A percentile compares a stretch with the other conserved stretches of the same genome.
Conservation (phyloP, 352 stramenopile genomes). For the Pythium utonaiense region DNA sequence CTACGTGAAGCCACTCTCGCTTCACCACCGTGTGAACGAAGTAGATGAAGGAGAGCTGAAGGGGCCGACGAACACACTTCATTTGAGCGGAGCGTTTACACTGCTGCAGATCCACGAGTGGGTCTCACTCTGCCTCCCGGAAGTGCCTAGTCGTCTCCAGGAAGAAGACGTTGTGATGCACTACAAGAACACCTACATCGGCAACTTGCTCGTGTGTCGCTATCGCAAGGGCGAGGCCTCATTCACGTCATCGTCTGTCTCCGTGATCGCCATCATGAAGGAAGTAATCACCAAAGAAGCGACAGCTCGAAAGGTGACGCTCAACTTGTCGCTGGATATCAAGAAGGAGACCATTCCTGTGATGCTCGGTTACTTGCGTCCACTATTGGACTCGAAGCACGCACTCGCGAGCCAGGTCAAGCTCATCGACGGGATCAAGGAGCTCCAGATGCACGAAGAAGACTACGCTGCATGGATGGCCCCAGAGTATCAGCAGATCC, state of each 20-base stretch:
- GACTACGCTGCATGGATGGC: conserved; percentile 72
- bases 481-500: conserved; percentile 76
- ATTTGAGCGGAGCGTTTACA: conserved; percentile 73
- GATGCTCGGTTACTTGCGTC: conserved; percentile 63
- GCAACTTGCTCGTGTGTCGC: conserved; percentile 65
- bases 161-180: conserved; percentile 66
- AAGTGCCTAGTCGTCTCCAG: conserved; percentile 69
- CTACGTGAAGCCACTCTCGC: conserved; percentile 75
- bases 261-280: conserved; percentile 82
- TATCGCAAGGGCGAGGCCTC: conserved; percentile 71
- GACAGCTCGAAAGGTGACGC: conserved; percentile 65
- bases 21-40: conserved; percentile 78
- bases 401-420: conserved; percentile 71
- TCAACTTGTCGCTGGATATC: conserved; percentile 80
- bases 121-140: conserved; percentile 72
- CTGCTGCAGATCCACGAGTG: conserved; percentile 86
- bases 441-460: conserved; percentile 78
- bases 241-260: conserved; percentile 77
- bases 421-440: conserved; percentile 81
- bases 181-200: conserved; percentile 78
- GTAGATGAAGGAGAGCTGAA: conserved; percentile 51
- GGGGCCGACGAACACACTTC: conserved; percentile 54
- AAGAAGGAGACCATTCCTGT: conserved; percentile 74
- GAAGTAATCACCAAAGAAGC: conserved; percentile 85
- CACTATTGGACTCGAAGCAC: conserved; percentile 66